Conservation (phyloP, 225 moss, liverwort and hornwort genomes). For the Bryoerythrophyllum caledonicum region DNA sequence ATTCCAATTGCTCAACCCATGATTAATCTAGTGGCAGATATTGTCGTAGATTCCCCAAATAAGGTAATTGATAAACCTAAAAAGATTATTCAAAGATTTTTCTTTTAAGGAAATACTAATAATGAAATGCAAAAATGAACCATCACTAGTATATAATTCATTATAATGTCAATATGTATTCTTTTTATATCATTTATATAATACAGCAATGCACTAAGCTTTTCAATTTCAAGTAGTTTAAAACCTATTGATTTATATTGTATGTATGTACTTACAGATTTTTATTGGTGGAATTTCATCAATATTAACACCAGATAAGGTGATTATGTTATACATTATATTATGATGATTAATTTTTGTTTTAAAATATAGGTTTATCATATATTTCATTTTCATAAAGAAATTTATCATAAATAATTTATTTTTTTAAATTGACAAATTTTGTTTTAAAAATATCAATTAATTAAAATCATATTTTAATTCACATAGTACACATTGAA, state of each 20-base stretch:
- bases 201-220: too few relatives aligned
- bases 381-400: too few relatives aligned
- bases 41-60: conserved; percentile 64
- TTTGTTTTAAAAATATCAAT: too few relatives aligned
- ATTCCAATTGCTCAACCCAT: conserved; percentile 54
- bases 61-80: conserved; percentile 42
- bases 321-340: not conserved
- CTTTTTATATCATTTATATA: not conserved
- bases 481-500: not conserved
- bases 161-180: too few relatives aligned
- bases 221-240: too few relatives aligned
- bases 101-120: not conserved
- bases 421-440: too few relatives aligned
- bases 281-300: conserved; percentile 78
- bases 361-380: too few relatives aligned
- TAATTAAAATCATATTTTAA: not conserved
- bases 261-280: conserved; percentile 30
- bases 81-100: not conserved
- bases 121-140: not conserved
- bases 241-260: accelerated
- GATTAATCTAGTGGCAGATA: conserved; percentile 50
- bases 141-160: too few relatives aligned
- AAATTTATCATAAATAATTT: too few relatives aligned
- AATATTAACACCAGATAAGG: conserved; percentile 65
- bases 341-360: too few relatives aligned